Percentiles rank a stretch among this genome's conserved stretches.
Evolutionary conservation across 2,329 filamentous ascomycete species (phyloP).

Genomic region (Hypoxylon sp.): DNA sequence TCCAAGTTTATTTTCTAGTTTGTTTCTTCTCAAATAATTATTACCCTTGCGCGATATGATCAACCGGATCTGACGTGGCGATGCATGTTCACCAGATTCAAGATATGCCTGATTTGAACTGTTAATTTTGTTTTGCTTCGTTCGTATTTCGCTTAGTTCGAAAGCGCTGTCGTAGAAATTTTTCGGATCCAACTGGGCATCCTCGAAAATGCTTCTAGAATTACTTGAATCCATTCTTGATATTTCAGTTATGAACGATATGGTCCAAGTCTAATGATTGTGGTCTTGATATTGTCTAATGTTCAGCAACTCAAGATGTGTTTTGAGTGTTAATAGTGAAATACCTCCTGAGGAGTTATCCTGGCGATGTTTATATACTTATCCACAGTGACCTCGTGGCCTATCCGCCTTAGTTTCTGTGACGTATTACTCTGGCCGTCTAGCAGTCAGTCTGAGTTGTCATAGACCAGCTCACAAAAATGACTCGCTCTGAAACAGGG

Average conservation of each 20-base stretch:
- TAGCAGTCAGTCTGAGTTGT: not conserved
- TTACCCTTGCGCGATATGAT: no score
- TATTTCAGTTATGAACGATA: not conserved
- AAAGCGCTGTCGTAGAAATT: constrained; percentile 11
- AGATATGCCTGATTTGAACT: no score
- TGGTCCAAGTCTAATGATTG: not conserved
- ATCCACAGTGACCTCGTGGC: not conserved
- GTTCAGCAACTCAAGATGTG: not conserved
- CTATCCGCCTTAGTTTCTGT: not conserved
- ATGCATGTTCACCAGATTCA: not conserved
- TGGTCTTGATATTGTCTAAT: not conserved
- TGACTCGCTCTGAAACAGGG: not conserved
- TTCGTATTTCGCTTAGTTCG: not conserved
- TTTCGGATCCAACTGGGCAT: not conserved
- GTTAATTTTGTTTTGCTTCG: not conserved
- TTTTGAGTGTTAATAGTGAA: not conserved
- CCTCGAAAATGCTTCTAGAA: not conserved
- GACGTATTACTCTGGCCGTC: not conserved
- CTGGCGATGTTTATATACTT: constrained; percentile 4
- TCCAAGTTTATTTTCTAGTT: no score
- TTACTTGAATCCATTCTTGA: not conserved
- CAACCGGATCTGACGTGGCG: not conserved
- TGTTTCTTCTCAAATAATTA: not conserved
- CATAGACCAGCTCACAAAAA: not conserved
- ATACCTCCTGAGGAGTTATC: not conserved